These are phyloP conservation scores for Psilocybe mexicana DNA, from an alignment of 1,284 basidiomycete species.

Conservation along the genomic window DNA sequence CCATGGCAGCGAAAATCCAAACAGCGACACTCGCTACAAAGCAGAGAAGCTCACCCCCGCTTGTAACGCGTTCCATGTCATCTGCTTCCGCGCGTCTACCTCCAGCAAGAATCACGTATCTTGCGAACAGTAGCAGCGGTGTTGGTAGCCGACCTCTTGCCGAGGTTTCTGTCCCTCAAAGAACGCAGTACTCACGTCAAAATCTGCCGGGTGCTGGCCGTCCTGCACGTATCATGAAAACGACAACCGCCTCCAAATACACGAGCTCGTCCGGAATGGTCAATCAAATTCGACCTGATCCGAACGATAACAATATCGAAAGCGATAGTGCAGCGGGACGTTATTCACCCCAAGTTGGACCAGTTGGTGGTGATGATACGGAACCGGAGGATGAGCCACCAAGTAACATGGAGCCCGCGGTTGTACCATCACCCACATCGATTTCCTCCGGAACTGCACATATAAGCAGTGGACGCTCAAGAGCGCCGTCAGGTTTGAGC, in stretches of 20 bases:
- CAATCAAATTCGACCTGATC: conserved; percentile 32
- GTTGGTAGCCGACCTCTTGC: conserved; percentile 26
- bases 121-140: conserved; percentile 20
- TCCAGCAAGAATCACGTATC: conserved; percentile 24
- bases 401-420: conserved; percentile 25
- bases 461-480: conserved; percentile 14
- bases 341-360: conserved; percentile 17
- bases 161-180: conserved; percentile 33
- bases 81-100: conserved; percentile 21
- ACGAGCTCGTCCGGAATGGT: conserved; percentile 19
- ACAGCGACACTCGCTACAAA: conserved; percentile 23
- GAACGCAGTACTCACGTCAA: conserved; percentile 32
- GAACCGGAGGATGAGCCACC: conserved; percentile 34
- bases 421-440: conserved; percentile 22
- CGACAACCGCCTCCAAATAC: conserved; percentile 28
- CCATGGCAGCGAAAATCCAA: conserved; percentile 18
- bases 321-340: conserved; percentile 26
- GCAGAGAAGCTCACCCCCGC: conserved; percentile 33
- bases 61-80: conserved; percentile 29
- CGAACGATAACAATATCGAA: conserved; percentile 26
- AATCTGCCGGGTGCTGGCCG: conserved; percentile 33
- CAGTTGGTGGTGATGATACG: conserved; percentile 26
- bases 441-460: conserved; percentile 14
- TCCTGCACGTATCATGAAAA: conserved; percentile 37
- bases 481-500: conserved; percentile 18